These are phyloP conservation scores for Aspergillus brunneoviolaceus DNA, from an alignment of 2,329 filamentous ascomycete genomes.

Conservation along the genomic window DNA sequence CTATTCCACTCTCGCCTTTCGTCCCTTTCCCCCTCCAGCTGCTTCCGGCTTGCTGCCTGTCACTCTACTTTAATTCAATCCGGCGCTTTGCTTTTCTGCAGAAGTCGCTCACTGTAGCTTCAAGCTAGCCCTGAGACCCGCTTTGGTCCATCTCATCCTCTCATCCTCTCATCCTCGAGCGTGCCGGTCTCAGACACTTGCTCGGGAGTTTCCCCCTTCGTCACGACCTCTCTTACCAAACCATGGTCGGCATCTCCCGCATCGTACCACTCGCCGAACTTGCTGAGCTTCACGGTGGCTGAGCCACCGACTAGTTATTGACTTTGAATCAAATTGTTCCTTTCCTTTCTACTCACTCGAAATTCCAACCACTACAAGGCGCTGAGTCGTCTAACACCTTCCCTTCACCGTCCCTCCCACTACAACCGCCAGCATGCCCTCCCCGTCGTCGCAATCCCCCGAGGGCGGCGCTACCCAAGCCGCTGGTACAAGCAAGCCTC, in stretches of 20 bases:
- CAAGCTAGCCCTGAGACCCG: background rate
- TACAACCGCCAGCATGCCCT: conserved; percentile 9
- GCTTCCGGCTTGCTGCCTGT: conserved; percentile 4
- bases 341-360: background rate
- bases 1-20: conserved; percentile 3
- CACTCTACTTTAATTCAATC: background rate
- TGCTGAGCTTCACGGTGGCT: conserved; percentile 32
- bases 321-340: background rate
- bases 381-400: background rate
- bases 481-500: conserved; percentile 11
- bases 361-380: background rate
- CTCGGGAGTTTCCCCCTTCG: conserved; percentile 6
- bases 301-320: conserved; percentile 13
- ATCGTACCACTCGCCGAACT: conserved; percentile 26
- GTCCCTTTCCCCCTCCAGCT: background rate
- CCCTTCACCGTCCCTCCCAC: background rate
- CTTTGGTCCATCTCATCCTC: background rate
- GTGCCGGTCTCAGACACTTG: background rate
- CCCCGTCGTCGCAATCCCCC: conserved; percentile 12
- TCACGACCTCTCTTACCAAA: conserved; percentile 15
- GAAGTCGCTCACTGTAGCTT: background rate
- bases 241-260: conserved; percentile 24
- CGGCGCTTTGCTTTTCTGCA: background rate
- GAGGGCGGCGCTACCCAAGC: conserved; percentile 12
- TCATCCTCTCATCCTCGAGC: background rate